Percentiles rank a stretch among this genome's conserved stretches.
Evolutionary conservation across 2,329 filamentous ascomycete genomes (phyloP).

Genomic region (Coleophoma cylindrospora): DNA sequence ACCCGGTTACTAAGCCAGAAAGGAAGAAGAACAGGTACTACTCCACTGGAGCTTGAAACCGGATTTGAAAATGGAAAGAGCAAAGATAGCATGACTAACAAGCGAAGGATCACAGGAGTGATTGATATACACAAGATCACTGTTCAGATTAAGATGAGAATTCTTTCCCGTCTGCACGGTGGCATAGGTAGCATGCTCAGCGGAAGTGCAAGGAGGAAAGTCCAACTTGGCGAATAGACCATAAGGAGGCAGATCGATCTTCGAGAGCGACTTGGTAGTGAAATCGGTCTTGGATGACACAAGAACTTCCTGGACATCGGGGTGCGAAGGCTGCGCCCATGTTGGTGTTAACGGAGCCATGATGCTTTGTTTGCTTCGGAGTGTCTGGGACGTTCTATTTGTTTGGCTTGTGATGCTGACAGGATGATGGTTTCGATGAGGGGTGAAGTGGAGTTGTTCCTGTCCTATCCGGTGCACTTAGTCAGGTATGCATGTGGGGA

Average conservation of each 20-base stretch:
- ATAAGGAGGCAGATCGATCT: constrained; percentile 51
- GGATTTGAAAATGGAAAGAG: background rate
- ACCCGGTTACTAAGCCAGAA: too few relatives aligned
- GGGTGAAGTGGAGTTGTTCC: too few relatives aligned
- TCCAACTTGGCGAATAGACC: constrained; percentile 61
- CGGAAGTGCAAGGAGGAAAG: constrained; percentile 57
- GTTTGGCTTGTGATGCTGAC: background rate
- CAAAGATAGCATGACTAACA: constrained; percentile 35
- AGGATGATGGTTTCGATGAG: background rate
- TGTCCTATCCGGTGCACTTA: too few relatives aligned
- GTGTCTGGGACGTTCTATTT: background rate
- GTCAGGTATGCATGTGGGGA: too few relatives aligned
- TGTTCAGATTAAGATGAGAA: constrained; percentile 58
- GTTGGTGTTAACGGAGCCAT: constrained; percentile 54
- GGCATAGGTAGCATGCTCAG: constrained; percentile 53
- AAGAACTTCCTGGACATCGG: constrained; percentile 51
- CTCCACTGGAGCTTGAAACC: background rate
- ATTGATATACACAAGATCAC: constrained; percentile 63
- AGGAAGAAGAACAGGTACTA: too few relatives aligned
- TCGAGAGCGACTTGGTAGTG: constrained; percentile 55
- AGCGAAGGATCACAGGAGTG: constrained; percentile 63
- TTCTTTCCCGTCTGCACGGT: constrained; percentile 55
- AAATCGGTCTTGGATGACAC: constrained; percentile 42
- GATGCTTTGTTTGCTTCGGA: constrained; percentile 38
- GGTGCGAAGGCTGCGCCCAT: constrained; percentile 58